A percentile compares a stretch with the other conserved stretches of the same genome.
phyloP scores from a whole-genome alignment of 768 basidiomycete genomes.

The Kwoniella bestiolae region DNA sequence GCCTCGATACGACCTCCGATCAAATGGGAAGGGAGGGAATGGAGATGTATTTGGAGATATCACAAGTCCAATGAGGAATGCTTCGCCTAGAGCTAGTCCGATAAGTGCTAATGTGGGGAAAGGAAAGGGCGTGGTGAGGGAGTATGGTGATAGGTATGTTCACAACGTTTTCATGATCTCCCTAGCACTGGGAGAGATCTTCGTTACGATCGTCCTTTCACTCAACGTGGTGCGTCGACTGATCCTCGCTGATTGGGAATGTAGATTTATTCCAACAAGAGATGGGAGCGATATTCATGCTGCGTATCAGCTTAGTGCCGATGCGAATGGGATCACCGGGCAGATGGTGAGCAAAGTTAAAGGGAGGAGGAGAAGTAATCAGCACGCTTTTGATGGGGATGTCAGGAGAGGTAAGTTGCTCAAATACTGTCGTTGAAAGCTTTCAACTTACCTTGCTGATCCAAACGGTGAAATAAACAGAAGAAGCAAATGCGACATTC shows the following conservation, averaged over 20 bases:
- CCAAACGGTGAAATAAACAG: too few species aligned
- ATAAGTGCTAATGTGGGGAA: conserved; percentile 26
- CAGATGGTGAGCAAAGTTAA: conserved; percentile 63
- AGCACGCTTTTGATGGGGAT: conserved; percentile 64
- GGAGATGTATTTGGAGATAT: conserved; percentile 47
- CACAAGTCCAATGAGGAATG: conserved; percentile 25
- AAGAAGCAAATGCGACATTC: conserved; percentile 61
- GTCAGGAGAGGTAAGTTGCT: conserved; percentile 28
- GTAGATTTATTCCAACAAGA: conserved; percentile 69
- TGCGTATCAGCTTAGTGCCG: conserved; percentile 67
- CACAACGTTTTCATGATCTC: too few species aligned
- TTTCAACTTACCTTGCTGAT: too few species aligned
- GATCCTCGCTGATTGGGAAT: background rate
- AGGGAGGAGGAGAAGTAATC: conserved; percentile 70
- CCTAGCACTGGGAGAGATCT: background rate
- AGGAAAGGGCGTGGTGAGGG: conserved; percentile 46
- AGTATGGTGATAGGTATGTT: conserved; percentile 58
- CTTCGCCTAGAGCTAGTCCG: conserved; percentile 30
- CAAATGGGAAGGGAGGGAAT: background rate
- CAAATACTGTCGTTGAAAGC: too few species aligned
- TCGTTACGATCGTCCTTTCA: background rate
- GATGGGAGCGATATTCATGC: conserved; percentile 68
- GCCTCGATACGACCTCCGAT: conserved; percentile 16
- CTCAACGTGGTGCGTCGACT: background rate
- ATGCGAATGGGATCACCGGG: conserved; percentile 54